These are phyloP conservation scores for Funneliformis mosseae DNA, from an alignment of 192 early-diverging fungal species.

Conservation along the genomic window DNA sequence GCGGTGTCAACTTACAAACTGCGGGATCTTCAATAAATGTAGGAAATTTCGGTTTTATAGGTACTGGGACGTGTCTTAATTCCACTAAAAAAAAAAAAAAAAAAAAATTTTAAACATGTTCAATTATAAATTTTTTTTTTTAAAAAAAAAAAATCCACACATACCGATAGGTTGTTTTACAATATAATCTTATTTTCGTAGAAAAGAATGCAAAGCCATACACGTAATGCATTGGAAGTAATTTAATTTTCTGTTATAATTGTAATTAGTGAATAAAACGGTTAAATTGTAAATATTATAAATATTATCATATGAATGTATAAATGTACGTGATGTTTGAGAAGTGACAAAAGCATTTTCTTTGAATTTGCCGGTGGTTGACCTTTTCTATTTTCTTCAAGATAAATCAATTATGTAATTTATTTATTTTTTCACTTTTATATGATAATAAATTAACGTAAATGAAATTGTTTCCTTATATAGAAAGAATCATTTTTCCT, in stretches of 20 bases:
- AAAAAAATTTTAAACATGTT: conserved; percentile 27
- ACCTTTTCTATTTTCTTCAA: conserved; percentile 42
- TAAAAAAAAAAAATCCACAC: no score
- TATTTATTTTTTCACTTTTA: background rate
- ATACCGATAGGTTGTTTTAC: conserved; percentile 56
- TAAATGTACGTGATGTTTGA: conserved; percentile 40
- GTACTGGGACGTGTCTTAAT: conserved; percentile 14
- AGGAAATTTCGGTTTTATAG: background rate
- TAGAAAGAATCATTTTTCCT: conserved; percentile 38
- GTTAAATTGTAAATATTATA: background rate
- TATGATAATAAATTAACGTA: conserved; percentile 4
- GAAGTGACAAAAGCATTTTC: conserved; percentile 42
- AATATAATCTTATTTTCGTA: conserved; percentile 58
- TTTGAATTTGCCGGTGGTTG: conserved; percentile 42
- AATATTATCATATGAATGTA: no score
- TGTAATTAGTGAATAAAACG: background rate
- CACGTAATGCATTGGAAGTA: conserved; percentile 52
- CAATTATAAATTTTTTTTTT: conserved; percentile 44
- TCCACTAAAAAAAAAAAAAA: background rate
- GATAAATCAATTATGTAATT: background rate
- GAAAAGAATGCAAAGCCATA: conserved; percentile 52
- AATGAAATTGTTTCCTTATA: conserved; percentile 42
- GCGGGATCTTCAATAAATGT: conserved; percentile 23
- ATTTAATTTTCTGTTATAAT: conserved; percentile 43
- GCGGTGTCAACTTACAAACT: conserved; percentile 42